A percentile compares a stretch with the other conserved stretches of the same genome.
These are phyloP conservation scores for Pseudoturritis turrita DNA, from an alignment of 345 rosid species.

Conservation along the genomic window DNA sequence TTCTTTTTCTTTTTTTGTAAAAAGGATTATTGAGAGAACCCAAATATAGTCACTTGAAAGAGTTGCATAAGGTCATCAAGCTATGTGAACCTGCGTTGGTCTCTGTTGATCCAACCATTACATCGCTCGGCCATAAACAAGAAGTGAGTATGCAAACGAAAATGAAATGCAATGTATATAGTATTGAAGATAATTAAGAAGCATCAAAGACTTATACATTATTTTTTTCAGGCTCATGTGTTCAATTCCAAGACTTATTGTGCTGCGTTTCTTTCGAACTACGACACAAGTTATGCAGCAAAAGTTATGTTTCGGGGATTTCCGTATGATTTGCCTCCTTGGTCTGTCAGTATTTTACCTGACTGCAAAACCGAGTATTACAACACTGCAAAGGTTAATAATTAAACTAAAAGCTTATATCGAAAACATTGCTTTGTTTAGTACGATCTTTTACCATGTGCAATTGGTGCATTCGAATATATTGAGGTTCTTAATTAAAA, in stretches of 20 bases:
- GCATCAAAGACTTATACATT: background rate
- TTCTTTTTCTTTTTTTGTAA: background rate
- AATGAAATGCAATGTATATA: background rate
- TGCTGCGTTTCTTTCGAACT: conserved; percentile 80
- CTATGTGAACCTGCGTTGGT: conserved; percentile 62
- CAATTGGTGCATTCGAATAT: too few species aligned
- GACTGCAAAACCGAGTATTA: conserved; percentile 61
- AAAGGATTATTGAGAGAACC: conserved; percentile 81
- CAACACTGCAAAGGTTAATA: conserved; percentile 73
- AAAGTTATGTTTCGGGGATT: conserved; percentile 50
- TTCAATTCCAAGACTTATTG: conserved; percentile 58
- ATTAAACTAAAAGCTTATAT: background rate
- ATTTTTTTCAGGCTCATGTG: conserved; percentile 56
- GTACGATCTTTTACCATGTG: background rate
- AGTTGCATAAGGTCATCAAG: conserved; percentile 67
- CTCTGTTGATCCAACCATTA: conserved; percentile 42
- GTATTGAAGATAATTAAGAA: background rate
- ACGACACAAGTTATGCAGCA: conserved; percentile 36
- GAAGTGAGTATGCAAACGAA: conserved; percentile 43
- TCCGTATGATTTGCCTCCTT: conserved; percentile 66
- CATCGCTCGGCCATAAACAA: conserved; percentile 56
- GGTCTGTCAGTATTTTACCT: conserved; percentile 95
- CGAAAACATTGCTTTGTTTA: background rate
- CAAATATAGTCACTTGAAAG: conserved; percentile 68
- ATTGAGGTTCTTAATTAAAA: background rate